Percentiles rank a stretch among this genome's conserved stretches.
Conservation (phyloP, 1,284 basidiomycete genomes). For the Cryptococcus sp. region DNA sequence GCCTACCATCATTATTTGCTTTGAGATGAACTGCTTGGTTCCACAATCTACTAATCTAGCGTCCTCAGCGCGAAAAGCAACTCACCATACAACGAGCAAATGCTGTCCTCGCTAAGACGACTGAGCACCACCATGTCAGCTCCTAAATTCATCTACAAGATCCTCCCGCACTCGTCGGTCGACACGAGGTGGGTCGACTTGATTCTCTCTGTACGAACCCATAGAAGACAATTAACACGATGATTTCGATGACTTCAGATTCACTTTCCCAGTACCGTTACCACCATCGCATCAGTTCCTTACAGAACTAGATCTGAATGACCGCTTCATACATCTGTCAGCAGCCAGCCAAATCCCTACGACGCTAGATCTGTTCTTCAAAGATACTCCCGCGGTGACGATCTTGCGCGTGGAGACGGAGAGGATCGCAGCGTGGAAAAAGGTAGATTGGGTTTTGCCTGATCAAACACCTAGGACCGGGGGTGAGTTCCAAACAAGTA, state of each 20-base stretch:
- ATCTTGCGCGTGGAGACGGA: constrained; percentile 57
- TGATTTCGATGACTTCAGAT: constrained; percentile 16
- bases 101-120: not conserved
- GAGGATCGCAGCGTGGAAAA: constrained; percentile 38
- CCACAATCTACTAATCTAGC: too few species aligned
- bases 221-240: not conserved
- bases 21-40: too few species aligned
- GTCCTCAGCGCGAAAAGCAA: too few species aligned
- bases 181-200: constrained; percentile 37
- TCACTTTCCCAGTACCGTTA: constrained; percentile 44
- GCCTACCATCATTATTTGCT: too few species aligned
- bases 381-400: constrained; percentile 53
- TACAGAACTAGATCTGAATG: constrained; percentile 39
- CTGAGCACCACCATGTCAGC: constrained; percentile 24
- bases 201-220: not conserved
- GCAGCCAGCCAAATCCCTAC: constrained; percentile 60
- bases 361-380: constrained; percentile 63
- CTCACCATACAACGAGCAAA: not conserved
- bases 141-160: constrained; percentile 50
- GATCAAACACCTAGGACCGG: constrained; percentile 28
- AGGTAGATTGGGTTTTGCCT: constrained; percentile 38
- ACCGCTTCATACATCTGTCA: constrained; percentile 66
- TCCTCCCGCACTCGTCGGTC: constrained; percentile 45
- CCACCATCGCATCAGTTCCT: constrained; percentile 42
- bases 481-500: constrained; percentile 28